Base-by-base conservation (phyloP, 2,329 filamentous ascomycete genomes). In the Sphaerulina musiva region DNA sequence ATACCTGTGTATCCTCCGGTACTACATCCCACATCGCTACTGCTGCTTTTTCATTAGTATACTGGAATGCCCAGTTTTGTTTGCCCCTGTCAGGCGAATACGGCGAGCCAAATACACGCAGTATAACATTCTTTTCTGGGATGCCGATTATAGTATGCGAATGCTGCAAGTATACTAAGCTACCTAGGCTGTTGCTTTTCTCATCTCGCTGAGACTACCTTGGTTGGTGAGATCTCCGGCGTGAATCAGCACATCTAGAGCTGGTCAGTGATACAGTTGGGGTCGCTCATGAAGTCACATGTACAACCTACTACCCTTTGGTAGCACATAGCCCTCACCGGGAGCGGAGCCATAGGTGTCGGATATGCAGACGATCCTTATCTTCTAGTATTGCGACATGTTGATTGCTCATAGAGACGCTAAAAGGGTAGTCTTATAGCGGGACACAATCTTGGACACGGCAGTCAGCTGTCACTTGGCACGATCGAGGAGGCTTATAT, bases 181-280 rank as follows among this genome's bases (percentile, higher is more conserved):
- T 17, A 90, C 74, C 86, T 86, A 91, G 17, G 75, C 71, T 0
- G 86, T 74, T 0, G 80, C 78, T 62, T 79, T 84, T 47, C 78
- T 76, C 14, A 89, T 73, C 63, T 82, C 80, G 11, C 67, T 55
- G 46, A 72, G 69, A 48, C 73, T 50, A 12, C 87, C 87, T 65
- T 86, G 82, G 66, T 89, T 89, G 3, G 86, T 88, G 60, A 91
- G 70, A 66, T 91, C 87, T 6, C 87, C 86, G 1, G 86, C 86
- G 65, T 89, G 86, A 47, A 90, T 83, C 34, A 91, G 75, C 7
- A 91, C 80, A 66, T 91, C 85, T 11, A 79, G 73, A 52, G 77
- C 77, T 66, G 1, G 86, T 45, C 20, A 54, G 52, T 36, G n/a
- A 34, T 10, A 10, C n/a, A n/a, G 17, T 14, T 46, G 11, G 20